phyloP scores from a whole-genome alignment of 2,329 filamentous ascomycete species.

The Pseudogymnoascus sp. region DNA sequence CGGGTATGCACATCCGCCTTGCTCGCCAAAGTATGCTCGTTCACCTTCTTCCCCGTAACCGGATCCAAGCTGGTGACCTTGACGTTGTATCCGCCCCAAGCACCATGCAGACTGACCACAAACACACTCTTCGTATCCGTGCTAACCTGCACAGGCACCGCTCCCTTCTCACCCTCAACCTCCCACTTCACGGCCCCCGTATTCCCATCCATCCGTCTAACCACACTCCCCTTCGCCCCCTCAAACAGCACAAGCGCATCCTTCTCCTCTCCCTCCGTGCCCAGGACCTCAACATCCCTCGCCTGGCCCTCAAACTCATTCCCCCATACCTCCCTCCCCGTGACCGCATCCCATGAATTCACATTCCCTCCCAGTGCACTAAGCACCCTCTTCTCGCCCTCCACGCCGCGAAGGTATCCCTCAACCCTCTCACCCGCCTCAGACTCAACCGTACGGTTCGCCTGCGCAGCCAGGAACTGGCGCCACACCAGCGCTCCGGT shows the following conservation, averaged over 20 bases:
- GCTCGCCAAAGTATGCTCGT: conserved; percentile 62
- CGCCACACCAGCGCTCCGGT: conserved; percentile 82
- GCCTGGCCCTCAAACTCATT: conserved; percentile 49
- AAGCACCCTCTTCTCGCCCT: conserved; percentile 68
- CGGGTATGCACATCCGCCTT: conserved; percentile 62
- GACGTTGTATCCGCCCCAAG: conserved; percentile 62
- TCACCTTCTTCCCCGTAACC: conserved; percentile 59
- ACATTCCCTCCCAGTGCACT: conserved; percentile 63
- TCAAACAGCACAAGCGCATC: conserved; percentile 63
- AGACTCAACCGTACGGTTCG: conserved; percentile 28
- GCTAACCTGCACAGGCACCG: conserved; percentile 66
- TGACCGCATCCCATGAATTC: conserved; percentile 73
- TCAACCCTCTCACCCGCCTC: conserved; percentile 29
- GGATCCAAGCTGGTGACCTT: conserved; percentile 68
- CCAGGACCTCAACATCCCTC: conserved; percentile 68
- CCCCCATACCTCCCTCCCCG: conserved; percentile 72
- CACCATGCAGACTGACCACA: conserved; percentile 65
- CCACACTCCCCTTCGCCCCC: conserved; percentile 44
- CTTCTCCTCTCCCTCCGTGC: conserved; percentile 47
- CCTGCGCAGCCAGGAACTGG: conserved; percentile 54
- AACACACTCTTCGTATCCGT: conserved; percentile 62
- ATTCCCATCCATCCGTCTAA: conserved; percentile 64
- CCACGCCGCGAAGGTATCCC: conserved; percentile 57
- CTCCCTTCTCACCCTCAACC: conserved; percentile 57
- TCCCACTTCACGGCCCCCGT: conserved; percentile 74